Conservation (phyloP, 345 rosid genomes). For the Hypericum androsaemum region DNA sequence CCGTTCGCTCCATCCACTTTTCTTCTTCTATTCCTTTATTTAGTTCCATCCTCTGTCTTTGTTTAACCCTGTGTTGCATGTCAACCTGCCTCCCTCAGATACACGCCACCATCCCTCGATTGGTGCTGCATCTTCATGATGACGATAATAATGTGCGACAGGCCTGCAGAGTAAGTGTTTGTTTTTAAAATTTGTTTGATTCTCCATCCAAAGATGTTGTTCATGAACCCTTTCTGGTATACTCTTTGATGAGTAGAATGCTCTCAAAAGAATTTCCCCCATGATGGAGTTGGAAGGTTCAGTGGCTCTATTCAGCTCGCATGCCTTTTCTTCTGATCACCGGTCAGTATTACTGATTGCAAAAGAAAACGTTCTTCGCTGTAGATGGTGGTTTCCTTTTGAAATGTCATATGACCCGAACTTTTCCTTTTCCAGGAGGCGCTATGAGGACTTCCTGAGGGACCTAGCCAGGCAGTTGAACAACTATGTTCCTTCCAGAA, state of each 20-base stretch:
- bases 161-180: constrained; percentile 70
- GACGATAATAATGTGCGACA: constrained; percentile 65
- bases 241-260: constrained; percentile 33
- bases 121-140: constrained; percentile 74
- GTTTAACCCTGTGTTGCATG: constrained; percentile 6
- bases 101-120: constrained; percentile 74
- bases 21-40: constrained; percentile 5
- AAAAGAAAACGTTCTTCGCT: constrained; percentile 3
- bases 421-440: constrained; percentile 37
- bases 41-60: neutral
- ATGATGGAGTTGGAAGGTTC: constrained; percentile 55
- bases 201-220: constrained; percentile 5
- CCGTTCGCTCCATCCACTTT: neutral
- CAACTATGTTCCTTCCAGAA: constrained; percentile 55
- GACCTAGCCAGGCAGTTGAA: constrained; percentile 55
- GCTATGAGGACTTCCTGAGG: constrained; percentile 71
- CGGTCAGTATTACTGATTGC: constrained; percentile 32
- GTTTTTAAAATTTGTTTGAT: neutral
- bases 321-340: constrained; percentile 58
- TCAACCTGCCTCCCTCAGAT: constrained; percentile 40
- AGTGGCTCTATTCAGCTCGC: constrained; percentile 40
- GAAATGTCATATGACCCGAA: constrained; percentile 3
- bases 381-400: neutral
- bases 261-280: constrained; percentile 60
- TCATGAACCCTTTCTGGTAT: constrained; percentile 8